Evolutionary conservation across 192 early-diverging fungal species (phyloP), one percentile per base, ranked within the genome.

Genomic region (Cladochytrium replicatum): DNA sequence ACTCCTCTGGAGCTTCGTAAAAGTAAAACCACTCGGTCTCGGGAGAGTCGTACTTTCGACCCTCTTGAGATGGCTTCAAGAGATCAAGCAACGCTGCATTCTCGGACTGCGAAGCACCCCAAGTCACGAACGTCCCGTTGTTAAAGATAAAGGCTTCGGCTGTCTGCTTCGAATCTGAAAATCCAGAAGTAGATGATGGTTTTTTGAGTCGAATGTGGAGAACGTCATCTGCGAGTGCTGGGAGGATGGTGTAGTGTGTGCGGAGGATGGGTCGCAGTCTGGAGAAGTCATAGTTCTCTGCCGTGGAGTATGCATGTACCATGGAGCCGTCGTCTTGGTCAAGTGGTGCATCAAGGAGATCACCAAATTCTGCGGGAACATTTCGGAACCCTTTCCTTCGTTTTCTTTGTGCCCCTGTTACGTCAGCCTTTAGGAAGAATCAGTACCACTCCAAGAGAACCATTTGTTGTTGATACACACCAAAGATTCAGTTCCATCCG

Each of bases 11-110:
- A 43, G 75, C 73, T 30, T 46, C 34, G n/a, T 43, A 13, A 34
- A 71, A 81, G 32, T 69, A 54, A 32, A 74, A 76, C 57, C 60
- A 65, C 57, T 81, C 78, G 1, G 61, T 60, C 45, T 78, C 75
- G 9, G 56, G 40, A 4, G 30, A 40, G 2, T 38, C 27, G 41
- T 71, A 76, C 25, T 34, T 41, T 70, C 78, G 28, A 63, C 72
- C 37, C 50, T 43, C 25, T 71, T n/a, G n/a, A n/a, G n/a, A n/a
- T n/a, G n/a, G n/a, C n/a, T n/a, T 67, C 25, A 80, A 50, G 13
- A 63, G 32, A 11, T 44, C 30, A 17, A 72, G 41, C 47, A 80
- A 51, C 30, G 44, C 32, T 45, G 52, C 56, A 32, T 63, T 65
- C 32, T 71, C 49, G 21, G 26, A 28, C 27, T 66, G 66, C 1